These are phyloP conservation scores for Hypsizygus marmoreus DNA, from an alignment of 768 basidiomycete genomes.

Conservation along the genomic window DNA sequence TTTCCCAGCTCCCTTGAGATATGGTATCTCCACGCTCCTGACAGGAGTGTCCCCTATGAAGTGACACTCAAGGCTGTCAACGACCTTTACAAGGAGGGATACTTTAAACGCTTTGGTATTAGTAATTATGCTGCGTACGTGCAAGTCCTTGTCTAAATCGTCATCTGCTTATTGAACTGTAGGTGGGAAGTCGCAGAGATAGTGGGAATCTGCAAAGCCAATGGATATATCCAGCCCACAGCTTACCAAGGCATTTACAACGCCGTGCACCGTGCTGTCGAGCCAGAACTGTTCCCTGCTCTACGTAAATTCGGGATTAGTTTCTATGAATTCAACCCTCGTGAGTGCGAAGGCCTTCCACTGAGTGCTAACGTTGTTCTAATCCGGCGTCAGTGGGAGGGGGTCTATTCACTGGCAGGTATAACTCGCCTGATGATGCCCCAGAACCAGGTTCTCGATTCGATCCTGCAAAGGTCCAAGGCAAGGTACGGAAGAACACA, in stretches of 20 bases:
- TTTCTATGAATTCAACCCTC: conserved; percentile 58
- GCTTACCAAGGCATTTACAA: conserved; percentile 55
- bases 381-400: conserved; percentile 62
- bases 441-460: conserved; percentile 60
- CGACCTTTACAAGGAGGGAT: conserved; percentile 56
- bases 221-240: conserved; percentile 55
- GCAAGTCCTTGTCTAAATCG: neutral
- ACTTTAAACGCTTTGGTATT: conserved; percentile 63
- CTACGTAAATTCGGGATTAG: conserved; percentile 58
- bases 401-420: conserved; percentile 60
- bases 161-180: conserved; percentile 1
- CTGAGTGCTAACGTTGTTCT: conserved; percentile 14
- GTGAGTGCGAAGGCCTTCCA: conserved; percentile 28
- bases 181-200: conserved; percentile 68
- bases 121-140: conserved; percentile 60
- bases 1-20: conserved; percentile 46
- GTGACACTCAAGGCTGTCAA: conserved; percentile 56
- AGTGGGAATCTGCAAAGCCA: conserved; percentile 54
- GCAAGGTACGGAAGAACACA: conserved; percentile 35
- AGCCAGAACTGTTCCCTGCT: conserved; percentile 54
- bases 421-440: conserved; percentile 38
- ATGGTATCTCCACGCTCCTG: conserved; percentile 64
- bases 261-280: conserved; percentile 39
- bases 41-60: conserved; percentile 57
- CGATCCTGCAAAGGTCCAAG: conserved; percentile 46